phyloP scores from a whole-genome alignment of 2,329 filamentous ascomycete species.

The Sclerotinia sclerotiorum region DNA sequence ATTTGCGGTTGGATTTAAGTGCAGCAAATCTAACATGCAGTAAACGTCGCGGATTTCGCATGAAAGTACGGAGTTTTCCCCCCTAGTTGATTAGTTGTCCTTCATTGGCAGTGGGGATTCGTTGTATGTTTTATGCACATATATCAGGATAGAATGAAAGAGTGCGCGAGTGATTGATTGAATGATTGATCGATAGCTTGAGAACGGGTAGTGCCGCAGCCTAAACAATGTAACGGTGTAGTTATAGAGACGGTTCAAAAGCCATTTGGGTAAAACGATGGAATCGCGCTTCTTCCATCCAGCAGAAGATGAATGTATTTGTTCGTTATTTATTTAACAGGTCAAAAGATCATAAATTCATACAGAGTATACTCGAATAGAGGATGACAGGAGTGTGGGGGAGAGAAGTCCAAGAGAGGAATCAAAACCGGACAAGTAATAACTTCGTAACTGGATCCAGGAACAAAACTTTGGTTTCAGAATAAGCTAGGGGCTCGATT shows the following conservation, averaged over 20 bases:
- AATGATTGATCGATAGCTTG: not conserved
- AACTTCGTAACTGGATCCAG: slow-evolving; percentile 3
- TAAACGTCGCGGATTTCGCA: slow-evolving; percentile 14
- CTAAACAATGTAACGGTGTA: not conserved
- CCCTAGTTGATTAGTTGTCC: slow-evolving; percentile 17
- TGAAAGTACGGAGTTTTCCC: slow-evolving; percentile 18
- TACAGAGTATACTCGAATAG: not conserved
- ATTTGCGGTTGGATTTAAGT: slow-evolving; percentile 19
- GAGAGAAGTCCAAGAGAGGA: not conserved
- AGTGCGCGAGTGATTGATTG: not conserved
- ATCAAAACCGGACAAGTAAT: not conserved
- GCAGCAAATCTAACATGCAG: slow-evolving; percentile 20
- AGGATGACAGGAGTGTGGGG: not conserved
- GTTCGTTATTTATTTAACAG: too few relatives aligned
- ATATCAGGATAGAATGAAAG: not conserved
- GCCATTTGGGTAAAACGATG: not conserved
- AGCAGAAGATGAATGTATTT: not conserved
- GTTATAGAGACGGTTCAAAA: not conserved
- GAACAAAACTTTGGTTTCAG: slow-evolving; percentile 10
- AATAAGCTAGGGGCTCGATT: not conserved
- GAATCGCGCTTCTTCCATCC: not conserved
- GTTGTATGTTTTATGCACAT: not conserved
- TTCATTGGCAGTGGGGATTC: slow-evolving; percentile 11
- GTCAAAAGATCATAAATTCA: not conserved
- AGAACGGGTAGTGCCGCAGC: not conserved